Conservation (phyloP, 2,329 filamentous ascomycete species). For the Didymella lethalis region DNA sequence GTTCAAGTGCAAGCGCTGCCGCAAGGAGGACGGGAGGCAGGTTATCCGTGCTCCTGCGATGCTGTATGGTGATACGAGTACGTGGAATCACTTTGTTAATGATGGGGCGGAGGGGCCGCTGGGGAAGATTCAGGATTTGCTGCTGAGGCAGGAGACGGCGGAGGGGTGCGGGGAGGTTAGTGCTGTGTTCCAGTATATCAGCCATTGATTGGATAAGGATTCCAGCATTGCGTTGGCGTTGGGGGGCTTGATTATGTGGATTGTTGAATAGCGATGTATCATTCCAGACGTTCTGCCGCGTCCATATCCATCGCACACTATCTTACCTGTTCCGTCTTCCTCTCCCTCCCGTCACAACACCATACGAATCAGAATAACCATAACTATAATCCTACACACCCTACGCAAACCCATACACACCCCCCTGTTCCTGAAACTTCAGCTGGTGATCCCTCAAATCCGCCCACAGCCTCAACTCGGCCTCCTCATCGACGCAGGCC, state of each 20-base stretch:
- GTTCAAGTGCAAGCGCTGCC: conserved; percentile 97
- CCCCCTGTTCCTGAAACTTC: conserved; percentile 72
- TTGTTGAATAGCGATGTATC: no score
- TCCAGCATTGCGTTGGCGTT: conserved; percentile 1
- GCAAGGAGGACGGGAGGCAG: conserved; percentile 81
- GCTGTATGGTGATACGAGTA: conserved; percentile 96
- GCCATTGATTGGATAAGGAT: conserved; percentile 61
- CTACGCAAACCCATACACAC: conserved; percentile 54
- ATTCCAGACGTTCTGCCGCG: no score
- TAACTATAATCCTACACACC: no score
- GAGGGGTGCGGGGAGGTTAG: conserved; percentile 76
- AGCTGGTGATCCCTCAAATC: conserved; percentile 80
- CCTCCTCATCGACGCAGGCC: conserved; percentile 68
- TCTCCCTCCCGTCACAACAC: no score
- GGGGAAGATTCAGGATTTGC: conserved; percentile 84
- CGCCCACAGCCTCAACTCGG: conserved; percentile 79
- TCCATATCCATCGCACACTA: no score
- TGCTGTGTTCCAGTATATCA: conserved; percentile 98
- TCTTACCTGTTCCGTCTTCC: no score
- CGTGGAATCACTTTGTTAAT: conserved; percentile 98
- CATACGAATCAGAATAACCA: no score
- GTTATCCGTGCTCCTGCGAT: conserved; percentile 90
- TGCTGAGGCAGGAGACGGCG: conserved; percentile 83
- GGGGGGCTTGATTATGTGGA: background rate
- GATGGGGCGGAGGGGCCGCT: conserved; percentile 71